Percentiles rank a stretch among this genome's conserved stretches.
Evolutionary conservation across 176 grass and related monocot species (phyloP).

Genomic region (Carex pumila): DNA sequence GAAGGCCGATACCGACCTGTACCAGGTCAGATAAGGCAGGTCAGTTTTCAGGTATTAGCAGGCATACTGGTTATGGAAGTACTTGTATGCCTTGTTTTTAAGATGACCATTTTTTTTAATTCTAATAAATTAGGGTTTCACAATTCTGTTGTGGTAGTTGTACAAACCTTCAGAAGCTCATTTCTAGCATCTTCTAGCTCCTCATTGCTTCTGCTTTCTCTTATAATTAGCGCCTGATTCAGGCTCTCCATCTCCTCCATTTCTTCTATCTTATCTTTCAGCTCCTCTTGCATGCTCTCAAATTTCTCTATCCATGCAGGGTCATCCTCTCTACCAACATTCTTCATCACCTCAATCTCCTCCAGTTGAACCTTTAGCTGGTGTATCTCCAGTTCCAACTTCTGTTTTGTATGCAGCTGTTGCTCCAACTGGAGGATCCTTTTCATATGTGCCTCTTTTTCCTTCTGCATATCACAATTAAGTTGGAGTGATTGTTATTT

Average conservation of each 20-base stretch:
- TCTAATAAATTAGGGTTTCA: not conserved
- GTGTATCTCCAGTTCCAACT: slow-evolving; percentile 64
- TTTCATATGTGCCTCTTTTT: slow-evolving; percentile 40
- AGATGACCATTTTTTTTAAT: not conserved
- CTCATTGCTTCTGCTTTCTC: slow-evolving; percentile 39
- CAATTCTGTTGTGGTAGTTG: not conserved
- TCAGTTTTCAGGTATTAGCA: not conserved
- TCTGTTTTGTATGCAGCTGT: slow-evolving; percentile 42
- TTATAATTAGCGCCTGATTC: slow-evolving; percentile 41
- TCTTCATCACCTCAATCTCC: slow-evolving; percentile 55
- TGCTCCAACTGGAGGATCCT: slow-evolving; percentile 32
- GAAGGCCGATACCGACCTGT: not conserved
- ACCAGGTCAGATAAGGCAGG: not conserved
- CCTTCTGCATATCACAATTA: slow-evolving; percentile 36
- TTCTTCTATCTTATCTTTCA: slow-evolving; percentile 54
- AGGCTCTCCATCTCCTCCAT: slow-evolving; percentile 35
- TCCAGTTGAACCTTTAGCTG: slow-evolving; percentile 28
- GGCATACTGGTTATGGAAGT: not conserved
- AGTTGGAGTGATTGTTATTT: not conserved
- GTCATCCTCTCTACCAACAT: slow-evolving; percentile 36
- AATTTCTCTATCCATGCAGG: slow-evolving; percentile 27
- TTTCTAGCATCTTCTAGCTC: slow-evolving; percentile 63
- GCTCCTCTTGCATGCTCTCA: slow-evolving; percentile 34
- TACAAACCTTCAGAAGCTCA: slow-evolving; percentile 41
- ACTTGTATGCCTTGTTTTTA: not conserved